Conservation (phyloP, 306 rosid genomes). For the Alnus glutinosa region DNA sequence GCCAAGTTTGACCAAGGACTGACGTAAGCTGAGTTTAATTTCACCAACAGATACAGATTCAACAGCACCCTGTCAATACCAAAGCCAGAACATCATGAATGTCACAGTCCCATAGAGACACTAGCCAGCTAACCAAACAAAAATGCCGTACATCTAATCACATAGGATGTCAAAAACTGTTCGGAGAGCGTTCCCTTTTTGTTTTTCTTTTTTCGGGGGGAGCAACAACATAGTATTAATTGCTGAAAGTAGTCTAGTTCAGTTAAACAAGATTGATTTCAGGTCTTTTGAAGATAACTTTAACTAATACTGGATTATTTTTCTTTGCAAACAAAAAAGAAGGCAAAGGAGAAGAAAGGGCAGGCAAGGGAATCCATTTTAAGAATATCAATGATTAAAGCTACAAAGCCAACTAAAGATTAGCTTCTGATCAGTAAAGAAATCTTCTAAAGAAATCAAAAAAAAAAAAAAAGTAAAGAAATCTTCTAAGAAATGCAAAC, state of each 20-base stretch:
- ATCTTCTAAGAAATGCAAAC: background rate
- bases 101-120: conserved; percentile 18
- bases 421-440: background rate
- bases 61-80: conserved; percentile 72
- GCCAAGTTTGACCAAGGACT: conserved; percentile 84
- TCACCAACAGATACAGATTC: conserved; percentile 96
- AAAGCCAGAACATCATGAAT: conserved; percentile 35
- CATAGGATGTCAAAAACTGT: background rate
- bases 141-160: conserved; percentile 4
- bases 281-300: background rate
- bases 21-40: conserved; percentile 89
- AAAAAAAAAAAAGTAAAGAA: too few species aligned
- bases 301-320: background rate
- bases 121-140: conserved; percentile 23
- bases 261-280: background rate
- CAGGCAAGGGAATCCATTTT: background rate
- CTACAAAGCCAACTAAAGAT: background rate
- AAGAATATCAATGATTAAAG: background rate
- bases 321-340: background rate
- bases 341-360: conserved; percentile 4
- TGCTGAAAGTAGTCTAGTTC: background rate
- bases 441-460: background rate
- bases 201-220: background rate
- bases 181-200: background rate
- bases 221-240: background rate